These are phyloP conservation scores for Pestalotiopsis sp. DNA, from an alignment of 2,329 filamentous ascomycete genomes.

Conservation along the genomic window DNA sequence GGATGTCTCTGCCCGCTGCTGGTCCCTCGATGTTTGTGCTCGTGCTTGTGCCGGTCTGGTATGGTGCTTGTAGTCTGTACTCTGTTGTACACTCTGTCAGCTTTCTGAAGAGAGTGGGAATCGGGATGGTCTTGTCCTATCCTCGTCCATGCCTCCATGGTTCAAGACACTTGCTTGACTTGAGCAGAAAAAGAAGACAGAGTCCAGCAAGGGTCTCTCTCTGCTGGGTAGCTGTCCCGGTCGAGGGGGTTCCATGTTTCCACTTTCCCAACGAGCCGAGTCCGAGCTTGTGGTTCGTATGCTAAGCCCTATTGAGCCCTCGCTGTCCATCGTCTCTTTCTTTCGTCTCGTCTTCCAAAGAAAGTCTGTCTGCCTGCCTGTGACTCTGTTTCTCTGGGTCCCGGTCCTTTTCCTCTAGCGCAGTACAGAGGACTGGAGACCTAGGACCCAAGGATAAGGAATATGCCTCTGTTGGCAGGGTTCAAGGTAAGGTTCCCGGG, in stretches of 20 bases:
- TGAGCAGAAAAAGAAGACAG: background rate
- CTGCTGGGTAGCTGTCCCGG: background rate
- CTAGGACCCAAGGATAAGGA: background rate
- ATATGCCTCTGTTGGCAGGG: background rate
- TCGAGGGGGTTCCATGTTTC: background rate
- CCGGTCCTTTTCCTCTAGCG: background rate
- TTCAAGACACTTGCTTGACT: background rate
- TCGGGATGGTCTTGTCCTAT: background rate
- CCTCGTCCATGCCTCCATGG: background rate
- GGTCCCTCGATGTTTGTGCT: background rate
- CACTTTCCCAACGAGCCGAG: background rate
- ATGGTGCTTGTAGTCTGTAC: background rate
- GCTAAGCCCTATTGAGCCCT: background rate
- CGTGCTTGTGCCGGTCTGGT: background rate
- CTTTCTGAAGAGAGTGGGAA: too few relatives aligned
- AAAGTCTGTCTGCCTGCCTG: too few relatives aligned
- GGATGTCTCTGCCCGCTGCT: background rate
- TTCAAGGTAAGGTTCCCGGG: background rate
- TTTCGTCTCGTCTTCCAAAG: too few relatives aligned
- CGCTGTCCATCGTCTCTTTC: background rate
- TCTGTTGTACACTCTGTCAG: too few relatives aligned
- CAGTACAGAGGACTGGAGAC: background rate
- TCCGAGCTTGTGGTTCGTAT: background rate
- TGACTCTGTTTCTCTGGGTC: background rate
- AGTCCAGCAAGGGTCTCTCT: background rate